Percentiles rank a stretch among this genome's conserved stretches.
These are phyloP conservation scores for Coelastrella sp. DNA, from an alignment of 139 green algal genomes.

Conservation along the genomic window DNA sequence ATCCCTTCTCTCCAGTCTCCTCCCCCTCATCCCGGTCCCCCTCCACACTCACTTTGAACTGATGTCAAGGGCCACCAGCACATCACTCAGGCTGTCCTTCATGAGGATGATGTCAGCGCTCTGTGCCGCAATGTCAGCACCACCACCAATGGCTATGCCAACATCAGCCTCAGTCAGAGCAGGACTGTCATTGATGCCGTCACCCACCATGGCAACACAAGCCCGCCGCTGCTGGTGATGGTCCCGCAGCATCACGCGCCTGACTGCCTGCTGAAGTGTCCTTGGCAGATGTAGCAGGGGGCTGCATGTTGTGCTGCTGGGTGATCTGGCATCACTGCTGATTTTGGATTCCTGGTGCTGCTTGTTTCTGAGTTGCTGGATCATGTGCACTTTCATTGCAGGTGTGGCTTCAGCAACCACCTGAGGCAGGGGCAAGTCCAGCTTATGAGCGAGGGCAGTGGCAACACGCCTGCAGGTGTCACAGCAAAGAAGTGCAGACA, in stretches of 20 bases:
- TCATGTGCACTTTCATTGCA: constrained; percentile 65
- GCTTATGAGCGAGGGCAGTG: constrained; percentile 50
- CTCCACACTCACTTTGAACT: constrained; percentile 17
- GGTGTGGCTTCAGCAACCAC: constrained; percentile 75
- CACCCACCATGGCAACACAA: constrained; percentile 97
- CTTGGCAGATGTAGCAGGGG: too few relatives aligned
- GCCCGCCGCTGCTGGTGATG: constrained; percentile 45
- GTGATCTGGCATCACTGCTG: background rate
- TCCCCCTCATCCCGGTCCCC: too few relatives aligned
- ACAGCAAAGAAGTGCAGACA: background rate
- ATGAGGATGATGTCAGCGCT: constrained; percentile 91
- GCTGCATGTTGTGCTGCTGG: too few relatives aligned
- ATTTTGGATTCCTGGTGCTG: background rate
- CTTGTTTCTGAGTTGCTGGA: constrained; percentile 34
- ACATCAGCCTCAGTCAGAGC: constrained; percentile 94
- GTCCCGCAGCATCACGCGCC: background rate
- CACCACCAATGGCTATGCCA: constrained; percentile 92
- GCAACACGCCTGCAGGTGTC: constrained; percentile 55
- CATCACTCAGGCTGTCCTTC: constrained; percentile 82
- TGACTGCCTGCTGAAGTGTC: too few relatives aligned
- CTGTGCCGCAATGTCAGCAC: constrained; percentile 81
- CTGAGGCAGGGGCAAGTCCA: constrained; percentile 70
- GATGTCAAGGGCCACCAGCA: constrained; percentile 91
- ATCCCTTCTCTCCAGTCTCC: too few relatives aligned
- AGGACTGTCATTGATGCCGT: constrained; percentile 98